Conservation (phyloP, 2,329 filamentous ascomycete species). For the Cyphellophora europaea region DNA sequence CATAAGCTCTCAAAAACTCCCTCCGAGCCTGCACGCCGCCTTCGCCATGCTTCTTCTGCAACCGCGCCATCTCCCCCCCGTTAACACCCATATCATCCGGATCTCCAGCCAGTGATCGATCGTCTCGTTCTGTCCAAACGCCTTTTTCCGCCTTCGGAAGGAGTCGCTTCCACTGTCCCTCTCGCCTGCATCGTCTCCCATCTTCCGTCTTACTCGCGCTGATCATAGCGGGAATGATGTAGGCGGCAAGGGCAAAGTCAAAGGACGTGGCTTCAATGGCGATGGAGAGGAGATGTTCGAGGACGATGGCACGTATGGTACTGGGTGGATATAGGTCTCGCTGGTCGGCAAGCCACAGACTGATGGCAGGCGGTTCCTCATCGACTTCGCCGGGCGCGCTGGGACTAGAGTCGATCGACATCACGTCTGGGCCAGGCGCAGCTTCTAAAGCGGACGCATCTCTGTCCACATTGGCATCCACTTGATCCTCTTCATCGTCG, state of each 20-base stretch:
- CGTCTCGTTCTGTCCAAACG: conserved; percentile 39
- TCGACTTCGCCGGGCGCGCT: not conserved
- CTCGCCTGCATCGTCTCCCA: conserved; percentile 25
- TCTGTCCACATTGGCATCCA: not conserved
- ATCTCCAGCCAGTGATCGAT: too few relatives aligned
- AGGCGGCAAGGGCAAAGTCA: conserved; percentile 8
- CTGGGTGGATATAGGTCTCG: conserved; percentile 4
- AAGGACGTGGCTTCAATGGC: conserved; percentile 9
- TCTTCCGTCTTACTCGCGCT: conserved; percentile 20
- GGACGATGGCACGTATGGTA: not conserved
- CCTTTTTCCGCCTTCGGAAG: conserved; percentile 32
- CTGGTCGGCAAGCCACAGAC: conserved; percentile 4
- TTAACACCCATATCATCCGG: too few relatives aligned
- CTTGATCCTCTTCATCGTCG: not conserved
- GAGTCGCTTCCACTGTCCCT: conserved; percentile 24
- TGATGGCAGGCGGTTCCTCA: not conserved
- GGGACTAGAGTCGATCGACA: too few relatives aligned
- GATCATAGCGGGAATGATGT: conserved; percentile 7
- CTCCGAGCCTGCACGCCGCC: too few relatives aligned
- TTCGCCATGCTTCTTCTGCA: too few relatives aligned
- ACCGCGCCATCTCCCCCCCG: too few relatives aligned
- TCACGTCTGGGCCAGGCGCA: too few relatives aligned
- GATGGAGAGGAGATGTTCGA: conserved; percentile 7
- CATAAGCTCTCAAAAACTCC: too few relatives aligned
- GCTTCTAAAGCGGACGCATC: too few relatives aligned